phyloP scores from a whole-genome alignment of 805 yeast species.

The Yamadazyma sp. region DNA sequence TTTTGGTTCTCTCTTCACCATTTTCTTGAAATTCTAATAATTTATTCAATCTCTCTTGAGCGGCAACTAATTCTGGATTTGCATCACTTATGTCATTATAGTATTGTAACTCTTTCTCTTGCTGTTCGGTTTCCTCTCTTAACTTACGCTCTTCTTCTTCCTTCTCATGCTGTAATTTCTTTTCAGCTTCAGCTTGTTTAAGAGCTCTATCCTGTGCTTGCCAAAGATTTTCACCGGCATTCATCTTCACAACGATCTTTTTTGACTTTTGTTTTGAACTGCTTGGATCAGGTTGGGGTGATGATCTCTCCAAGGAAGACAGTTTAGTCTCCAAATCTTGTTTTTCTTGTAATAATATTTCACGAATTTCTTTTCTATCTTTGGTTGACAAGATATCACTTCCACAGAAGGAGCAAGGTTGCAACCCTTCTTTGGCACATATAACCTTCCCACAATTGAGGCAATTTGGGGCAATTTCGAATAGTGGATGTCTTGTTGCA shows the following conservation, averaged over 20 bases:
- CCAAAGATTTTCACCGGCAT: constrained; percentile 62
- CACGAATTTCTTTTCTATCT: constrained; percentile 59
- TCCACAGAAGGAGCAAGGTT: constrained; percentile 86
- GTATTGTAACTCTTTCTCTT: constrained; percentile 41
- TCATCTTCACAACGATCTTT: constrained; percentile 53
- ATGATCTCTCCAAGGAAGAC: too few species aligned
- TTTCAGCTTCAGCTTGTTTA: constrained; percentile 51
- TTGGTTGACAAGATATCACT: constrained; percentile 55
- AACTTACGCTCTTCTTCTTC: constrained; percentile 19
- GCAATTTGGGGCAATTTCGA: constrained; percentile 91
- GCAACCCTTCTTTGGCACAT: constrained; percentile 85
- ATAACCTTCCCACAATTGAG: constrained; percentile 91
- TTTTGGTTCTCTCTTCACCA: constrained; percentile 84
- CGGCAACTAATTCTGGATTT: constrained; percentile 62
- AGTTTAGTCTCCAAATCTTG: constrained; percentile 29
- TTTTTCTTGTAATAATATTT: constrained; percentile 53
- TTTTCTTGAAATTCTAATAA: constrained; percentile 78
- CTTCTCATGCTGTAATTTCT: constrained; percentile 19
- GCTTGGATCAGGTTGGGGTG: too few species aligned
- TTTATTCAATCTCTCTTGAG: constrained; percentile 71
- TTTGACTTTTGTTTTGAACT: constrained; percentile 21
- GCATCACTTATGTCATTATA: constrained; percentile 37
- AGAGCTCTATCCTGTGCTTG: constrained; percentile 66
- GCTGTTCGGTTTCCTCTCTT: constrained; percentile 29
- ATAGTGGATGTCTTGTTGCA: constrained; percentile 84